phyloP scores from a whole-genome alignment of 208 protist species.

The Wallacemonas sp. region DNA sequence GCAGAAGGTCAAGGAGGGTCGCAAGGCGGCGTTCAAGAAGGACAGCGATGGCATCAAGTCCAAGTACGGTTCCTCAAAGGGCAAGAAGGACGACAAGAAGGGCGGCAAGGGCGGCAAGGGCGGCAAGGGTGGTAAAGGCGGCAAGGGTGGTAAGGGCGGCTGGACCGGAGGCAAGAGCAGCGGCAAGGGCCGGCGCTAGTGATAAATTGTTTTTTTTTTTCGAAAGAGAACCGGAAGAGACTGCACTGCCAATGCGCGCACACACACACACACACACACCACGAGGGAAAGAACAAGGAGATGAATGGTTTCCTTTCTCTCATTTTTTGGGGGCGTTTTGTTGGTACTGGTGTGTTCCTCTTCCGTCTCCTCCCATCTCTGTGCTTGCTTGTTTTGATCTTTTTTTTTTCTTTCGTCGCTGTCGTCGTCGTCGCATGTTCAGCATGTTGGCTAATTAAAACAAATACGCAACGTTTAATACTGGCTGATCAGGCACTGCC shows the following conservation, averaged over 20 bases:
- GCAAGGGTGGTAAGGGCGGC: constrained; percentile 25
- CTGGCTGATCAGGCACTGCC: no score
- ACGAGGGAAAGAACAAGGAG: no score
- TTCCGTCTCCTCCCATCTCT: neutral
- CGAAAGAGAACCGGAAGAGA: neutral
- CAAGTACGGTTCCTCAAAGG: constrained; percentile 6
- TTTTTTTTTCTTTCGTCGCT: constrained; percentile 22
- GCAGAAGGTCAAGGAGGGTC: constrained; percentile 26
- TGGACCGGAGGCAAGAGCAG: neutral
- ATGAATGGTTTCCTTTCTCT: no score
- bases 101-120: constrained; percentile 17
- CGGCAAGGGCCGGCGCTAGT: neutral
- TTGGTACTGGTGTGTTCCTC: neutral
- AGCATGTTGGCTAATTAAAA: no score
- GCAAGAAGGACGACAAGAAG: constrained; percentile 31
- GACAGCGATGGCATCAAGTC: constrained; percentile 13
- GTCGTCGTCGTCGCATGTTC: no score
- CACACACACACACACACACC: no score
- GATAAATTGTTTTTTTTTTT: neutral
- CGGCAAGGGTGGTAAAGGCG: constrained; percentile 22
- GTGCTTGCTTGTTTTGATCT: constrained; percentile 1
- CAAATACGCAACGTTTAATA: no score
- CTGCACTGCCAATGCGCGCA: no score
- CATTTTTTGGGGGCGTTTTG: no score
- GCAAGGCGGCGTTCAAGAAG: constrained; percentile 22